A percentile compares a stretch with the other conserved stretches of the same genome.
Conservation (phyloP, 169 alveolate genomes). For the Theileria equi region DNA sequence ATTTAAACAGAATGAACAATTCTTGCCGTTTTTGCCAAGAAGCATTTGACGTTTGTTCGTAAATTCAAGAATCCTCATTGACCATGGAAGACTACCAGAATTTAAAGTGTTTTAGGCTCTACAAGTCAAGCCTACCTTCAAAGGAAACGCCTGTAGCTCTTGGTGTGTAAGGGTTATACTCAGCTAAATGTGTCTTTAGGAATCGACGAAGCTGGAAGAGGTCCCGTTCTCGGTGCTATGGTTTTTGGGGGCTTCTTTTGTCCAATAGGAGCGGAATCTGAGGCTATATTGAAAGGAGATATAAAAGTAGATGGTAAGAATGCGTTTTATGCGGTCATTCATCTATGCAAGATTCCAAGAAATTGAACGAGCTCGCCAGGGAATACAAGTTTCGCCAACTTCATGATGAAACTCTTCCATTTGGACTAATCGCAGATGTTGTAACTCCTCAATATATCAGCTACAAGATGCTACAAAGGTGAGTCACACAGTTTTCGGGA, state of each 20-base stretch:
- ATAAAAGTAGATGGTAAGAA: slow-evolving; percentile 78
- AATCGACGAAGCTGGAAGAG: slow-evolving; percentile 99
- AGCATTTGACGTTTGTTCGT: slow-evolving; percentile 3
- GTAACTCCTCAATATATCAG: slow-evolving; percentile 82
- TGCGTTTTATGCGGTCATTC: not conserved
- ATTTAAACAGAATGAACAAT: too few relatives aligned
- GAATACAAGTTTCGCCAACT: slow-evolving; percentile 78
- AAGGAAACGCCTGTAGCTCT: slow-evolving; percentile 23
- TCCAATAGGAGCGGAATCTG: slow-evolving; percentile 72
- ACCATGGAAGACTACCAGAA: slow-evolving; percentile 25
- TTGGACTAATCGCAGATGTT: slow-evolving; percentile 75
- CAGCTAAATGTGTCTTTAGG: slow-evolving; percentile 73
- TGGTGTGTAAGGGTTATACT: slow-evolving; percentile 27
- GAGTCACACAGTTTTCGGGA: not conserved
- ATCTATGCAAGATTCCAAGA: slow-evolving; percentile 79
- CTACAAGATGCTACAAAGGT: slow-evolving; percentile 82
- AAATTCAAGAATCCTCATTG: not conserved
- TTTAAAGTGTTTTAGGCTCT: slow-evolving; percentile 47
- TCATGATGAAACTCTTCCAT: slow-evolving; percentile 58
- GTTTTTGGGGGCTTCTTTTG: slow-evolving; percentile 94
- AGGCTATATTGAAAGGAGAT: slow-evolving; percentile 65
- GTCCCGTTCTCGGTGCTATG: slow-evolving; percentile 99
- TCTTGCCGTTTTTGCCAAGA: too few relatives aligned
- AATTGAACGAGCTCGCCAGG: slow-evolving; percentile 77
- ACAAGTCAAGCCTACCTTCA: slow-evolving; percentile 42